phyloP scores from a whole-genome alignment of 345 rosid genomes.

The Carallia pectinifolia region DNA sequence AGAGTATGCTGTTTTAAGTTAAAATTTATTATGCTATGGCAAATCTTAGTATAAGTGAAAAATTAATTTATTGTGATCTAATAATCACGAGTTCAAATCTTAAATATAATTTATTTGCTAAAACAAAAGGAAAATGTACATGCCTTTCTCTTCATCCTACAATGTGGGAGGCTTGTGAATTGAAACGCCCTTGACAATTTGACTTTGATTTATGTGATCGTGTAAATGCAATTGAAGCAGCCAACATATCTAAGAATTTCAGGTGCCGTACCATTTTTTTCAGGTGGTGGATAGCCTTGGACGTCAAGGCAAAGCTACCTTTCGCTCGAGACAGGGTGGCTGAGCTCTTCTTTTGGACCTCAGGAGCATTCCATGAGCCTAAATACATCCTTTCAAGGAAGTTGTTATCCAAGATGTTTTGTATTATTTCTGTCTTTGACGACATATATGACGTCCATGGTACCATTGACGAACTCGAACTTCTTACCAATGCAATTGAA shows the following conservation, averaged over 20 bases:
- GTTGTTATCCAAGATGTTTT: conserved; percentile 22
- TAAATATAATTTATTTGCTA: too few relatives aligned
- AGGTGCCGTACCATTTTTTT: too few relatives aligned
- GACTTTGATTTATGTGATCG: too few relatives aligned
- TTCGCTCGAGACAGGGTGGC: conserved; percentile 40
- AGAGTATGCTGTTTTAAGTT: not conserved
- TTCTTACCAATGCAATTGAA: conserved; percentile 34
- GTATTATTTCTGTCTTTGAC: conserved; percentile 32
- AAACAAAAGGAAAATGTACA: too few relatives aligned
- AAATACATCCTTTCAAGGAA: conserved; percentile 17
- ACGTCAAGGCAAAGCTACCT: conserved; percentile 22
- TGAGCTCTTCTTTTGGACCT: conserved; percentile 41
- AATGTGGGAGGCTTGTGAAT: too few relatives aligned
- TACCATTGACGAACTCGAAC: conserved; percentile 41
- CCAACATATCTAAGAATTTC: too few relatives aligned
- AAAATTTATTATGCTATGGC: too few relatives aligned
- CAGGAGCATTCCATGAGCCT: conserved; percentile 35
- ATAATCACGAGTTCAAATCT: too few relatives aligned
- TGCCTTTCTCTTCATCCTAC: too few relatives aligned
- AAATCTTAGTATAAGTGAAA: too few relatives aligned
- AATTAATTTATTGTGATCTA: too few relatives aligned
- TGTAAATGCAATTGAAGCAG: not conserved
- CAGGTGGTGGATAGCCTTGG: conserved; percentile 43
- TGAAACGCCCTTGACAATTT: too few relatives aligned
- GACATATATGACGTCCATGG: conserved; percentile 44